These are phyloP conservation scores for Carex littledalei DNA, from an alignment of 176 grass and related monocot genomes.

Conservation along the genomic window DNA sequence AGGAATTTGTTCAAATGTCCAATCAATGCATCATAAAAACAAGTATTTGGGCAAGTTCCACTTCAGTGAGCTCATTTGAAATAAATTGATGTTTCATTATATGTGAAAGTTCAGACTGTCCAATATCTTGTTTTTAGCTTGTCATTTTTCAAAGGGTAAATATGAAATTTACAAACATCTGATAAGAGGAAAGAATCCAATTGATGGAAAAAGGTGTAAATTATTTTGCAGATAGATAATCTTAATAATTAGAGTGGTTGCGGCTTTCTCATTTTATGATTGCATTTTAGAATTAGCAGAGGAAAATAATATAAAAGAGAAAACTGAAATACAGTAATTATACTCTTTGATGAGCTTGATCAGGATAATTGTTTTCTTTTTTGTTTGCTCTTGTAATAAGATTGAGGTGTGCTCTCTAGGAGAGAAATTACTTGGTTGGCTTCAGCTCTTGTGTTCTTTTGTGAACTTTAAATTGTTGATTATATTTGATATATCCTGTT, in stretches of 20 bases:
- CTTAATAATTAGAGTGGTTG: background rate
- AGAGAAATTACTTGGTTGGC: background rate
- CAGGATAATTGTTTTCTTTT: conserved; percentile 35
- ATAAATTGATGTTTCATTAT: background rate
- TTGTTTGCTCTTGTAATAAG: conserved; percentile 47
- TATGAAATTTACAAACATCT: conserved; percentile 13
- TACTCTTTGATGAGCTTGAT: conserved; percentile 32
- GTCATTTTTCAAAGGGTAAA: conserved; percentile 11
- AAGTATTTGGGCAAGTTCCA: background rate
- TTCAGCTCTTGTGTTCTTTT: background rate
- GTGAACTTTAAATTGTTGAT: background rate
- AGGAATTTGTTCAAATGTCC: background rate
- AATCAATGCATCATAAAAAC: background rate
- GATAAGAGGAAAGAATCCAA: background rate
- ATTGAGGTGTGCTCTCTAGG: background rate
- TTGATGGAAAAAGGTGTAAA: background rate
- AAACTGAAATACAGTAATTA: background rate
- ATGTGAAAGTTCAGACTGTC: background rate
- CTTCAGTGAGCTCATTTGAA: background rate
- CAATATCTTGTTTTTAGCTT: background rate
- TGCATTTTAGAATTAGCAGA: conserved; percentile 1
- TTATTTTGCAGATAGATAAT: background rate
- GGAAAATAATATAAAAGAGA: background rate
- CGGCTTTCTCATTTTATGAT: background rate
- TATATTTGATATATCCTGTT: background rate